phyloP scores from a whole-genome alignment of 2,329 filamentous ascomycete genomes.

The Rhexocercosporidium sp. region DNA sequence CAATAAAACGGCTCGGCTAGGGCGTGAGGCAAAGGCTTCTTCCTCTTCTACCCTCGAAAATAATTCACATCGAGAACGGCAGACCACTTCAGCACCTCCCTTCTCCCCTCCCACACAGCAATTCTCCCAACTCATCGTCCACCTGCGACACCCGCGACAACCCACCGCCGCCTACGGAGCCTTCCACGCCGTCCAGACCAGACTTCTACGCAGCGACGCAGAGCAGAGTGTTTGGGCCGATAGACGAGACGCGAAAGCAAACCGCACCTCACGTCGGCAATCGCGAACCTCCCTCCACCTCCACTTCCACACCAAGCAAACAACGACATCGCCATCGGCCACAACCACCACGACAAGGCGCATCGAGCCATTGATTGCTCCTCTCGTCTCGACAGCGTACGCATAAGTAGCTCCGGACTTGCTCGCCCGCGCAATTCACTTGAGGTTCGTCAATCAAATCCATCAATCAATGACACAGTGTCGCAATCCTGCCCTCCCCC shows the following conservation, averaged over 20 bases:
- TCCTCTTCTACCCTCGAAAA: background rate
- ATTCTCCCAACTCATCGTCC: background rate
- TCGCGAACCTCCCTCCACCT: background rate
- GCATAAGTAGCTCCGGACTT: slow-evolving; percentile 9
- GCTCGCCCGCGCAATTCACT: background rate
- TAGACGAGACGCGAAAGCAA: background rate
- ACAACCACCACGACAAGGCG: slow-evolving; percentile 17
- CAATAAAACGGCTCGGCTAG: background rate
- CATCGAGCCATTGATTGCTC: slow-evolving; percentile 24
- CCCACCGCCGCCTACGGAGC: background rate
- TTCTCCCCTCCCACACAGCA: background rate
- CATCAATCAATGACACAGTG: slow-evolving; percentile 28
- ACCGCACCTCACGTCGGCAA: background rate
- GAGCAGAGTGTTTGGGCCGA: background rate
- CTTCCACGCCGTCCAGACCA: background rate
- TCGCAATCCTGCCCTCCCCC: slow-evolving; percentile 28
- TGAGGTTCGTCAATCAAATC: slow-evolving; percentile 20
- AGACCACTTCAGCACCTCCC: background rate
- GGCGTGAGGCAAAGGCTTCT: background rate
- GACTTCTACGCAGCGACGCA: background rate
- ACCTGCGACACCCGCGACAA: background rate
- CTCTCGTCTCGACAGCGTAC: background rate
- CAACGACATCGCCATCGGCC: background rate
- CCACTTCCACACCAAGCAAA: background rate
- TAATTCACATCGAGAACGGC: background rate